Percentiles rank a stretch among this genome's conserved stretches.
Evolutionary conservation across 2,329 filamentous ascomycete species (phyloP).

Genomic region (Scedosporium apiospermum): DNA sequence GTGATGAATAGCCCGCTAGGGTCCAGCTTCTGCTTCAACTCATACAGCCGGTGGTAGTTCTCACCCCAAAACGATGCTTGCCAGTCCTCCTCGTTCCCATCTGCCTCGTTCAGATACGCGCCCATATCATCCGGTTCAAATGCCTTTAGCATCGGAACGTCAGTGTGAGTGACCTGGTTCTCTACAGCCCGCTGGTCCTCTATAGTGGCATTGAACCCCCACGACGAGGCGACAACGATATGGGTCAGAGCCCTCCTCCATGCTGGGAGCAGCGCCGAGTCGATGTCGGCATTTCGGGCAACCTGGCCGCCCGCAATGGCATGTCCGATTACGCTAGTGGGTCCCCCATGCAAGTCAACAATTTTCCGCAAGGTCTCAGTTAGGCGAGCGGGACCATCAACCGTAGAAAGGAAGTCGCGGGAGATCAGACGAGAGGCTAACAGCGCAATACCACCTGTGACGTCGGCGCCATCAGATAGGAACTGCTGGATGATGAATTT

Average conservation of each 20-base stretch:
- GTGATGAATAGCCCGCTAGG: constrained; percentile 28
- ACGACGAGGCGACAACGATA: neutral
- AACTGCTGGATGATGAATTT: neutral
- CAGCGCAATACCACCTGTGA: neutral
- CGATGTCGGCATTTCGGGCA: constrained; percentile 18
- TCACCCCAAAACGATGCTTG: constrained; percentile 27
- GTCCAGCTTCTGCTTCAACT: constrained; percentile 34
- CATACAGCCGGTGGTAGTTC: constrained; percentile 21
- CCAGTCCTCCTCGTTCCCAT: constrained; percentile 27
- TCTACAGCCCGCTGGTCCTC: constrained; percentile 28
- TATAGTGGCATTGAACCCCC: neutral
- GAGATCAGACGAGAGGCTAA: constrained; percentile 25
- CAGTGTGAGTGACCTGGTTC: constrained; percentile 23
- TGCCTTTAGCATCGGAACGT: constrained; percentile 23
- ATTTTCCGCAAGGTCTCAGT: constrained; percentile 22
- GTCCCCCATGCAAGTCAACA: constrained; percentile 8
- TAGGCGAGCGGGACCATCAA: constrained; percentile 22
- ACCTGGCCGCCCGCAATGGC: constrained; percentile 22
- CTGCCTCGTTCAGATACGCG: constrained; percentile 24
- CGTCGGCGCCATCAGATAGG: neutral
- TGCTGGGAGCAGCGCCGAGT: constrained; percentile 25
- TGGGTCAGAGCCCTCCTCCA: constrained; percentile 25
- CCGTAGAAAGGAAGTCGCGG: constrained; percentile 19
- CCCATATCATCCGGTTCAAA: constrained; percentile 21
- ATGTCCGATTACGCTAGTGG: constrained; percentile 13